Base-by-base conservation (phyloP, 106 monocot genomes). In the Dendrobium nobile region DNA sequence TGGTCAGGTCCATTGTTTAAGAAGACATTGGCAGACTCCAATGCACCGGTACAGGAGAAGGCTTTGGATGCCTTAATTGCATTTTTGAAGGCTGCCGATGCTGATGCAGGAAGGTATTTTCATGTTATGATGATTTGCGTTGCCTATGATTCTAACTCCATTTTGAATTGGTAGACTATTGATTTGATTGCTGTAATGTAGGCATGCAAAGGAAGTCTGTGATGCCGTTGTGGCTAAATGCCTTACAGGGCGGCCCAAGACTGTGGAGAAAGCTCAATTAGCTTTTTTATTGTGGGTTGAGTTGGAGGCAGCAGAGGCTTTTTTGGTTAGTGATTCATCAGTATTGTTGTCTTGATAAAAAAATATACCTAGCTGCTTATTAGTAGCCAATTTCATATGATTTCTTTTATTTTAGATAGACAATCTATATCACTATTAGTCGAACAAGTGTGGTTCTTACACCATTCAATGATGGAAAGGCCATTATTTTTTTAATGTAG, bases 11-110 rank as follows among this genome's bases (percentile, higher is more conserved):
- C 91, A 26, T 81, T 99, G 78, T 99, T 99, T 80, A 93, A 79
- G 81, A 99, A 99, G 83, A 95, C 95, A 9, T 95, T 99, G 61
- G 90, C 95, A 28, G 99, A 99, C 80, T 91, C 99, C 17, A 99
- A 95, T 79, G 99, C 99, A 0, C 95, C 99, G 3, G 99, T 95
- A 20, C 95, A 99, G 93, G 99, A 99, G 86, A 99, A 99, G 89
- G 99, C 99, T 18, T 87, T 99, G 2, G 99, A 99, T 77, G 92
- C 93, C 17, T 79, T 99, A 44, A 81, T 99, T 81, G 89, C 95
- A 4, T 99, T 88, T 78, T 73, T 91, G 73, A 85, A 85, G 37
- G 99, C 95, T 10, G 99, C 99, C 6, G 99, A 99, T 86, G 88
- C 99, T 3, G 99, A 99, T 83, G 93, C 81, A 2, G 90, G 85